phyloP scores from a whole-genome alignment of 768 basidiomycete genomes.

The Serendipita sp. region DNA sequence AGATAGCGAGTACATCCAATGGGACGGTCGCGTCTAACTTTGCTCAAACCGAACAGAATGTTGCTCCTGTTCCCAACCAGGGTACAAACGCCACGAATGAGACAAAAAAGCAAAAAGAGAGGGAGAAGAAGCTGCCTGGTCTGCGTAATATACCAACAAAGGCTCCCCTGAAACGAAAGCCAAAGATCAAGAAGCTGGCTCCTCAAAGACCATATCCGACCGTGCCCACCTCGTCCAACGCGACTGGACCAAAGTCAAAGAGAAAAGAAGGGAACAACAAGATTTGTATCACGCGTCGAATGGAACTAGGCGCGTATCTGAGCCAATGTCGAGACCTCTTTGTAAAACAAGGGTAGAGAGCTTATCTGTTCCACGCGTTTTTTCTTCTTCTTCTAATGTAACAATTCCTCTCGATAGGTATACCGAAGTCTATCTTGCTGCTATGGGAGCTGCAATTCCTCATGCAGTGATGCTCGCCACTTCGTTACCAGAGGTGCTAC shows the following conservation, averaged over 20 bases:
- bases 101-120: neutral
- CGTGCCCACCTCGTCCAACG: slow-evolving; percentile 56
- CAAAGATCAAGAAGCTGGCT: slow-evolving; percentile 44
- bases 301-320: slow-evolving; percentile 54
- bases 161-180: slow-evolving; percentile 11
- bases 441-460: slow-evolving; percentile 84
- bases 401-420: slow-evolving; percentile 29
- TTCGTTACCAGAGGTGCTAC: slow-evolving; percentile 57
- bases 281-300: slow-evolving; percentile 67
- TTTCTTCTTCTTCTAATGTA: neutral
- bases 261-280: slow-evolving; percentile 68
- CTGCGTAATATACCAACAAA: neutral
- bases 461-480: slow-evolving; percentile 53
- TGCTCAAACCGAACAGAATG: neutral
- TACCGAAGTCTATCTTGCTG: slow-evolving; percentile 55
- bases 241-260: slow-evolving; percentile 64
- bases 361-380: slow-evolving; percentile 12
- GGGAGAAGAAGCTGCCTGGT: neutral
- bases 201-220: slow-evolving; percentile 64
- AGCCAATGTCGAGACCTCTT: slow-evolving; percentile 59
- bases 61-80: neutral
- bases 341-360: slow-evolving; percentile 46
- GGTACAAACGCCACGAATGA: neutral
- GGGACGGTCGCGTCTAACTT: neutral
- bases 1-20: neutral